A percentile compares a stretch with the other conserved stretches of the same genome.
These are phyloP conservation scores for Phlyctochytrium bullatum DNA, from an alignment of 192 early-diverging fungal genomes.

Conservation along the genomic window DNA sequence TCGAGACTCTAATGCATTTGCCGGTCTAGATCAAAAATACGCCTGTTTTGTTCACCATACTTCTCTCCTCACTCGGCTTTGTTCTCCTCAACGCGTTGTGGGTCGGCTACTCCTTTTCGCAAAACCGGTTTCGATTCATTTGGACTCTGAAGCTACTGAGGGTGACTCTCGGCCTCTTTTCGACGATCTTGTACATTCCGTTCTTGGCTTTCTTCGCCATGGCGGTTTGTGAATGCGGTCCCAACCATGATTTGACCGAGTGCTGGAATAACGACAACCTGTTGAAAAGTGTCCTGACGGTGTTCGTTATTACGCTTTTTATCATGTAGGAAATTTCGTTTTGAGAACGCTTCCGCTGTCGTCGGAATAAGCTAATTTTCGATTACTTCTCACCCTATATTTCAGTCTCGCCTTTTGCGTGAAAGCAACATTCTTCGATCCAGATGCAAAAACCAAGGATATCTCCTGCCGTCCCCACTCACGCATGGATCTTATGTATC, in stretches of 20 bases:
- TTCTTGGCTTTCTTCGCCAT: constrained; percentile 27
- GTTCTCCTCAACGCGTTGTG: constrained; percentile 34
- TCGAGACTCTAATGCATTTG: neutral
- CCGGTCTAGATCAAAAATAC: constrained; percentile 5
- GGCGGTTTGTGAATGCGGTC: constrained; percentile 16
- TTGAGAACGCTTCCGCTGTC: neutral
- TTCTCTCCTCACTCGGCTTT: constrained; percentile 19
- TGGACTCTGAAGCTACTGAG: constrained; percentile 46
- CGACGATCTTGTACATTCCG: constrained; percentile 41
- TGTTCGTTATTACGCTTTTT: constrained; percentile 32
- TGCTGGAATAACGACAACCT: constrained; percentile 28
- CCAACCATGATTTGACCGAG: neutral
- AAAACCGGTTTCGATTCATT: constrained; percentile 44
- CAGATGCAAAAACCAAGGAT: constrained; percentile 37
- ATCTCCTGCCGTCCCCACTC: constrained; percentile 35
- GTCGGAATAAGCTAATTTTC: constrained; percentile 4
- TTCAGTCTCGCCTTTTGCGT: constrained; percentile 36
- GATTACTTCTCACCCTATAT: neutral
- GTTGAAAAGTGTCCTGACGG: constrained; percentile 24
- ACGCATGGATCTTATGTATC: constrained; percentile 36
- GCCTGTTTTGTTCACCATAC: constrained; percentile 17
- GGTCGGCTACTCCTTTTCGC: constrained; percentile 44
- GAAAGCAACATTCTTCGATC: constrained; percentile 43
- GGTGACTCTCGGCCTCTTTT: constrained; percentile 35
- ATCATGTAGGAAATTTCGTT: constrained; percentile 21